Evolutionary conservation across 768 basidiomycete species (phyloP), one percentile per base, ranked within the genome.

Genomic region (Mycena capillaripes): DNA sequence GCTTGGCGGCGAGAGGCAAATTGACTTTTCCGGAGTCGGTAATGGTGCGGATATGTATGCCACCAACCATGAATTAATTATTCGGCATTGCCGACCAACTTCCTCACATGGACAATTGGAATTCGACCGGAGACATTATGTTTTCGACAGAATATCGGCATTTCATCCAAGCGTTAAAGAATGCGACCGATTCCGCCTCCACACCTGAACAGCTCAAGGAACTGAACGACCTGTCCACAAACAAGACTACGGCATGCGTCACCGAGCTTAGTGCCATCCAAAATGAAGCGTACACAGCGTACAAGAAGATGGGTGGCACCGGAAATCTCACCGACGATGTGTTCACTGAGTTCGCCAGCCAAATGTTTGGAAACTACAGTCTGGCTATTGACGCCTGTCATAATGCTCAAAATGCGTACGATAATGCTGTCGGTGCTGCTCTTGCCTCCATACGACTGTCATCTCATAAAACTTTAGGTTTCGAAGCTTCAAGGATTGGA

Each of bases 311-410:
- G 16, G 21, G 29, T 5, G 62, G 62, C 1, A 64, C 48, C 3
- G 62, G 21, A 5, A 52, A 53, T 11, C 17, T 11, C 7, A 36
- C 48, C 21, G 34, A 38, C 32, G 12, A n/a, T 4, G 27, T 36
- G 8, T 64, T 64, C 25, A 38, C 34, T 8, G 30, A 64, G 40
- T 64, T 64, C 36, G 62, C 62, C 61, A 50, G 34, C 11, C 5
- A 53, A 23, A 36, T 17, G 21, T 38, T 25, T 21, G 32, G 62
- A 16, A n/a, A 53, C n/a, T 64, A 52, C 36, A 17, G 16, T 1
- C 10, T 4, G 21, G 34, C 61, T 11, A 16, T 36, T 4, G 23
- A 6, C 7, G 23, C 17, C 12, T 64, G 62, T 16, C 1, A 36
- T 12, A 23, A 34, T 3, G 50, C 62, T 17, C 14, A 36, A 25